phyloP scores from a whole-genome alignment of 495 filamentous ascomycete species.

The Glonium stellatum region DNA sequence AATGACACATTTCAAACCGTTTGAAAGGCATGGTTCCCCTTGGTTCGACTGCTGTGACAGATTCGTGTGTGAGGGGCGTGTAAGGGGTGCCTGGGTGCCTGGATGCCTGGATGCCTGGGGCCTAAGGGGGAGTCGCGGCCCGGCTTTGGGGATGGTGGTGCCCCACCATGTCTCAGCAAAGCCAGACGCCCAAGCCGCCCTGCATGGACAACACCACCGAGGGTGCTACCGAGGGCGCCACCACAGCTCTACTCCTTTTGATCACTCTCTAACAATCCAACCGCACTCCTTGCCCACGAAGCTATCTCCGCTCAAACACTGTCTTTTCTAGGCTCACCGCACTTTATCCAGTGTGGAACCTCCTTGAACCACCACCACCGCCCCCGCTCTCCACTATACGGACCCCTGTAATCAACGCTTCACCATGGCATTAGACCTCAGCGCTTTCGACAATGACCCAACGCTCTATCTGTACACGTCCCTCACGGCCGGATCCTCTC shows the following conservation, averaged over 20 bases:
- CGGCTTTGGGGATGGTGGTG: not conserved
- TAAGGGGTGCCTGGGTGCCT: no score
- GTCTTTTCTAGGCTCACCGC: not conserved
- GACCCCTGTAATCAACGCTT: not conserved
- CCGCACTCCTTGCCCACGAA: not conserved
- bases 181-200: not conserved
- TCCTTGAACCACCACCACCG: not conserved
- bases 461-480: conserved; percentile 91
- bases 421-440: conserved; percentile 35
- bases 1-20: no score
- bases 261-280: not conserved
- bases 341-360: no score
- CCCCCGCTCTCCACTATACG: not conserved
- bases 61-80: no score
- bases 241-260: not conserved
- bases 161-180: not conserved
- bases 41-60: no score
- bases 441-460: conserved; percentile 64
- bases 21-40: no score
- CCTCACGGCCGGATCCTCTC: conserved; percentile 90
- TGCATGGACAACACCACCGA: not conserved
- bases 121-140: no score
- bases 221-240: no score
- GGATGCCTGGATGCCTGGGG: no score
- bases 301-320: not conserved